Conservation (phyloP, 2,329 filamentous ascomycete genomes). For the Colletotrichum shisoi region DNA sequence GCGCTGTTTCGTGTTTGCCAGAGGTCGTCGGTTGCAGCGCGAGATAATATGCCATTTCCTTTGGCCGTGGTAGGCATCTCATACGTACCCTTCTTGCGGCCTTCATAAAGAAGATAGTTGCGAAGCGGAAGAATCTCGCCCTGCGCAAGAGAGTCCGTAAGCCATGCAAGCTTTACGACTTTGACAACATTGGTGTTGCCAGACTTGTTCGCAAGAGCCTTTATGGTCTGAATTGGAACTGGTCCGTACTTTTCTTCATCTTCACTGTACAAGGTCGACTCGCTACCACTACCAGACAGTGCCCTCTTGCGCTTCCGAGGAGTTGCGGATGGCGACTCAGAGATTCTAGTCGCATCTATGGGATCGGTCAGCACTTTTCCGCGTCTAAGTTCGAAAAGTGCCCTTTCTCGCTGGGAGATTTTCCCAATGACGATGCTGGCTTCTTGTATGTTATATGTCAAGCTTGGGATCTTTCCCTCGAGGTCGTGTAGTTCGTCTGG, state of each 20-base stretch:
- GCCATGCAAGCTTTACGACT: slow-evolving; percentile 68
- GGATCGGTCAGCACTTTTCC: slow-evolving; percentile 69
- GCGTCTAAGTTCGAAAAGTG: slow-evolving; percentile 77
- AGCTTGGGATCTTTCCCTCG: slow-evolving; percentile 68
- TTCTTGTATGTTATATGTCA: slow-evolving; percentile 76
- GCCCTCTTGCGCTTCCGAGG: slow-evolving; percentile 2
- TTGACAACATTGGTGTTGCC: slow-evolving; percentile 48
- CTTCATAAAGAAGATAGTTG: slow-evolving; percentile 64
- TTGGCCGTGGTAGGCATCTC: background rate
- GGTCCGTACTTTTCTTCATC: slow-evolving; percentile 4
- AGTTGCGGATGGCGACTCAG: background rate
- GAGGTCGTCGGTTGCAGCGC: slow-evolving; percentile 32
- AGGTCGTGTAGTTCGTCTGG: slow-evolving; percentile 68
- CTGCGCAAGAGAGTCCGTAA: slow-evolving; percentile 60
- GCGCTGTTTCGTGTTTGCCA: background rate
- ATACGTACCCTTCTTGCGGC: slow-evolving; percentile 45
- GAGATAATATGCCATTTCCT: slow-evolving; percentile 41
- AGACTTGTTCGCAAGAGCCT: slow-evolving; percentile 30
- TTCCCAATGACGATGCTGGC: slow-evolving; percentile 79
- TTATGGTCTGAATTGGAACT: background rate
- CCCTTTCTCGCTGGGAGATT: slow-evolving; percentile 72
- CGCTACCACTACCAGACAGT: slow-evolving; percentile 42
- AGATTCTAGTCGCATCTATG: slow-evolving; percentile 40
- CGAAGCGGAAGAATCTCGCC: slow-evolving; percentile 57
- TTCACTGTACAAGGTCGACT: slow-evolving; percentile 38